Evolutionary conservation across 352 stramenopile genomes (phyloP), one percentile per base, ranked within the genome.

Genomic region (Phytophthora boehmeriae): DNA sequence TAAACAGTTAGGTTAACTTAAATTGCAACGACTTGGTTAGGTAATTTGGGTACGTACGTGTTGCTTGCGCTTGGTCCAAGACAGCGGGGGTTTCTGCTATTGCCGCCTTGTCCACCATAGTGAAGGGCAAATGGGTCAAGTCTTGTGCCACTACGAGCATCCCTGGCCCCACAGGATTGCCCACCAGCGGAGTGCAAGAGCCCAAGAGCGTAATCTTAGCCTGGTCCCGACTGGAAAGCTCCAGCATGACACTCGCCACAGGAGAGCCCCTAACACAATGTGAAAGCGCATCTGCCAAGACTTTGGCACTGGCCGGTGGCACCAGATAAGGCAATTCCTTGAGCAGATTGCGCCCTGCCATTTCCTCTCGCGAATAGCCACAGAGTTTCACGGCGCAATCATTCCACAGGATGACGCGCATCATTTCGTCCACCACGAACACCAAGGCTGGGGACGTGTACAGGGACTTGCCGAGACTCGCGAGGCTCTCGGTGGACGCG

Each of bases 371-470:
- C 22, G 77, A 75, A 61, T 84, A 93, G n/a, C 86, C 86, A 30
- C 77, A 76, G 43, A 88, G 68, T 57, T 81, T 78, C n/a, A 92
- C 76, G 0, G 86, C 86, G 35, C 72, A 75, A 53, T 95, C 86
- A 52, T 95, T 95, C 86, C 86, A 95, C 14, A 95, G 60, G 32
- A 95, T 95, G 19, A 95, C 87, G 50, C 86, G 86, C 84, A 93
- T 92, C 36, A 76, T 69, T 43, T 93, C 86, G 51, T 95, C 86
- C 34, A 95, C 76, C 28, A 93, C 86, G 71, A 95, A 93, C 22
- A 93, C 83, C 32, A 93, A 58, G 1, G 83, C 72, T 6, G 75
- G 70, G 0, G 82, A 92, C 62, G 82, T 89, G 63, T 95, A 95
- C 2, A 95, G 72, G 35, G 83, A 92, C 54, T 95, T 95, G 36